A percentile compares a stretch with the other conserved stretches of the same genome.
Evolutionary conservation across 306 rosid genomes (phyloP).

Genomic region (Vigna hirtella): DNA sequence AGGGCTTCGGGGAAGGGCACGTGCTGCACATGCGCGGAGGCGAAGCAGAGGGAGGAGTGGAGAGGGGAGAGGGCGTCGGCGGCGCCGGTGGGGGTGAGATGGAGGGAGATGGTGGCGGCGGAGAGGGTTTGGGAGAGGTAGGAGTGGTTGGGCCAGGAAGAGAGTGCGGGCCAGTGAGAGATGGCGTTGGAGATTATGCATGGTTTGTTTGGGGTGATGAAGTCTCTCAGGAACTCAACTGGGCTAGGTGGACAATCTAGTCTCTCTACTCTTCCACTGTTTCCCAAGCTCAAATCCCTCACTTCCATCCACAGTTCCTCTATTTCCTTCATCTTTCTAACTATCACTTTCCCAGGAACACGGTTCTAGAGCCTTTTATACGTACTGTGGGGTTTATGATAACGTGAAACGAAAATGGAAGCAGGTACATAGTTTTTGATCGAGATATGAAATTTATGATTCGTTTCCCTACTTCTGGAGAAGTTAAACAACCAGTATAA

Average conservation of each 20-base stretch:
- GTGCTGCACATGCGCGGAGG: constrained; percentile 51
- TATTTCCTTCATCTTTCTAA: constrained; percentile 49
- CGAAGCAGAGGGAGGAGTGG: constrained; percentile 51
- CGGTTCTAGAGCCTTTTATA: background rate
- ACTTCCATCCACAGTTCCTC: constrained; percentile 75
- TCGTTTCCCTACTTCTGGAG: background rate
- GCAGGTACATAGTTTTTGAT: background rate
- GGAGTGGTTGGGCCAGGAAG: constrained; percentile 58
- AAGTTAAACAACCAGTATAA: background rate
- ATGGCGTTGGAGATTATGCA: constrained; percentile 76
- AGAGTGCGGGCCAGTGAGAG: constrained; percentile 78
- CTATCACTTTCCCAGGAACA: background rate
- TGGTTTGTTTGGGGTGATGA: constrained; percentile 75
- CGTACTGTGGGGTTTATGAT: background rate
- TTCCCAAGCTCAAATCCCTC: constrained; percentile 71
- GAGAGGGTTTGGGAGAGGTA: constrained; percentile 68
- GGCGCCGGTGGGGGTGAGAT: constrained; percentile 81
- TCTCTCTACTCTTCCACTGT: constrained; percentile 52
- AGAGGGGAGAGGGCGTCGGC: constrained; percentile 67
- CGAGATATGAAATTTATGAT: background rate
- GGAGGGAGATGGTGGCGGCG: constrained; percentile 64
- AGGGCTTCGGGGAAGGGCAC: constrained; percentile 52
- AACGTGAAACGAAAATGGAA: background rate
- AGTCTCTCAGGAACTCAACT: constrained; percentile 62
- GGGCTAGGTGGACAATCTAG: constrained; percentile 66